phyloP scores from a whole-genome alignment of 2,329 filamentous ascomycete genomes.

The Sporothrix luriei region DNA sequence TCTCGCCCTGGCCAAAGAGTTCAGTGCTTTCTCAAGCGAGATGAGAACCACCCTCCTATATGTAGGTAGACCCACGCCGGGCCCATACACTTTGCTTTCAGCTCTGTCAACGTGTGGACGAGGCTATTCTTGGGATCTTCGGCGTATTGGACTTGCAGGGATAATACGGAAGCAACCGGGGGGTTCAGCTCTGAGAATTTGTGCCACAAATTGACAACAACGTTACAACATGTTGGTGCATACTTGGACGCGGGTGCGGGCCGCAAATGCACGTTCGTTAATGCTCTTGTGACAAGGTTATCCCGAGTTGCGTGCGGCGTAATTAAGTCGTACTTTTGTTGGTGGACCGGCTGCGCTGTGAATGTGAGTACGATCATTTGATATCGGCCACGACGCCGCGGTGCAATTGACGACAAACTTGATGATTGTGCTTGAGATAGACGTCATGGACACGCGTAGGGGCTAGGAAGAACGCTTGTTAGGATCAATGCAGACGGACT shows the following conservation, averaged over 20 bases:
- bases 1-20: no score
- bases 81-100: not conserved
- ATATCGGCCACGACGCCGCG: no score
- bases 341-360: no score
- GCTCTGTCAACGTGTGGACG: slow-evolving; percentile 1
- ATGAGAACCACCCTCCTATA: not conserved
- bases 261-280: slow-evolving; percentile 4
- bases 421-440: not conserved
- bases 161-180: no score
- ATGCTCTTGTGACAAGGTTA: not conserved
- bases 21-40: not conserved
- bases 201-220: not conserved
- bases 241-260: slow-evolving; percentile 11
- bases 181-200: not conserved
- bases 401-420: not conserved
- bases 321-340: not conserved
- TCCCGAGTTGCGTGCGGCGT: not conserved
- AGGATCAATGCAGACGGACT: not conserved
- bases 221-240: not conserved
- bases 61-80: not conserved
- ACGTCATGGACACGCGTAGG: not conserved
- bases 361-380: no score
- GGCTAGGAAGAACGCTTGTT: not conserved
- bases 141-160: not conserved
- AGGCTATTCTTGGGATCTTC: no score